These are phyloP conservation scores for Cucumis melo DNA, from an alignment of 306 rosid genomes.

Conservation along the genomic window DNA sequence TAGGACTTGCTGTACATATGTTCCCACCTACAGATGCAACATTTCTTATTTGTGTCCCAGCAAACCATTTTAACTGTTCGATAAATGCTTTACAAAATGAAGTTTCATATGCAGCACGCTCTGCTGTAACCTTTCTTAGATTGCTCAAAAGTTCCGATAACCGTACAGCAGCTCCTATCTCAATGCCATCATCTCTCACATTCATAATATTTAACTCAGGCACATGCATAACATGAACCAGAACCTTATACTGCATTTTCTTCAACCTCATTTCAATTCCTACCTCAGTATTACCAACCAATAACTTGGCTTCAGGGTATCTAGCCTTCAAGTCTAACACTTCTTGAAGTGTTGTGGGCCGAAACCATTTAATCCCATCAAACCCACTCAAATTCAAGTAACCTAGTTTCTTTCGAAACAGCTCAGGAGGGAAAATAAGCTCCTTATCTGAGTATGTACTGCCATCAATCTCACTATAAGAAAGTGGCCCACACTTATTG, in stretches of 20 bases:
- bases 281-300: constrained; percentile 89
- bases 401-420: constrained; percentile 36
- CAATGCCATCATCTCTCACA: constrained; percentile 57
- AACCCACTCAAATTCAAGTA: constrained; percentile 55
- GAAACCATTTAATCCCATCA: constrained; percentile 72
- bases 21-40: constrained; percentile 91
- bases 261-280: constrained; percentile 93
- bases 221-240: constrained; percentile 59
- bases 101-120: constrained; percentile 60
- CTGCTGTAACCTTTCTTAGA: constrained; percentile 39
- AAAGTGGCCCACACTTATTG: constrained; percentile 29
- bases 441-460: constrained; percentile 69
- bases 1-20: constrained; percentile 95
- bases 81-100: constrained; percentile 61
- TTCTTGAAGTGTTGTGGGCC: constrained; percentile 59
- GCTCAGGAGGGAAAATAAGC: constrained; percentile 87
- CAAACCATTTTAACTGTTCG: constrained; percentile 96
- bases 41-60: constrained; percentile 86
- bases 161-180: constrained; percentile 84
- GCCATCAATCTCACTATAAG: constrained; percentile 71
- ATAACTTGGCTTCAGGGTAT: constrained; percentile 62
- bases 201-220: constrained; percentile 55
- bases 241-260: constrained; percentile 46
- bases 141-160: constrained; percentile 55
- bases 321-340: constrained; percentile 57